Percentiles rank a stretch among this genome's conserved stretches.
These are phyloP conservation scores for Diaporthe nobilis DNA, from an alignment of 2,329 filamentous ascomycete genomes.

Conservation along the genomic window DNA sequence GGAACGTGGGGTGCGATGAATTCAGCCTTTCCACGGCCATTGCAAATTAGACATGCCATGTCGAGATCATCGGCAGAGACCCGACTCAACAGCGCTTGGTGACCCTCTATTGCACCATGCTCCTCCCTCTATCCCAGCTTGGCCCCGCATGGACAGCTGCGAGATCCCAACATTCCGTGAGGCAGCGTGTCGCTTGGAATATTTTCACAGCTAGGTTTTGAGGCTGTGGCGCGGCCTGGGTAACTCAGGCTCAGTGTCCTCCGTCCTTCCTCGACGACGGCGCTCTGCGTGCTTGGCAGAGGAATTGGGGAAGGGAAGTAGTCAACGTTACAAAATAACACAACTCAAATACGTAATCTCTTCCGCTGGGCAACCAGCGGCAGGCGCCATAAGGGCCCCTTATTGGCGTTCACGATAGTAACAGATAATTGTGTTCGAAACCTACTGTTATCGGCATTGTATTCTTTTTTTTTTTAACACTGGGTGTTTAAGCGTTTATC, in stretches of 20 bases:
- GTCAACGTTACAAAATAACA: not conserved
- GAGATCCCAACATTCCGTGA: not conserved
- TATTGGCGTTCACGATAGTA: no score
- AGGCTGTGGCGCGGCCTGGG: not conserved
- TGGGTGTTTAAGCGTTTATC: no score
- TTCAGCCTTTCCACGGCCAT: not conserved
- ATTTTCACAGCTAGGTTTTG: no score
- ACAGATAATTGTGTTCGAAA: no score
- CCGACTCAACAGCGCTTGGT: no score
- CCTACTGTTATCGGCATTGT: no score
- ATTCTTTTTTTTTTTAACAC: no score
- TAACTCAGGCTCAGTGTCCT: not conserved
- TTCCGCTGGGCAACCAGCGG: not conserved
- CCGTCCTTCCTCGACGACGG: not conserved
- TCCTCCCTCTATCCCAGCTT: not conserved
- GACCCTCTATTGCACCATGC: not conserved
- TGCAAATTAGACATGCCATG: not conserved
- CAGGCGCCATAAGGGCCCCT: not conserved
- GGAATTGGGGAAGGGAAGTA: not conserved
- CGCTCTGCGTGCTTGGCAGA: no score
- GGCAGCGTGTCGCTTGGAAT: not conserved
- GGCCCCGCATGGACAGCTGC: not conserved
- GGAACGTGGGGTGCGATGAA: not conserved
- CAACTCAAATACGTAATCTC: not conserved
- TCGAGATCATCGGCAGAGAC: conserved; percentile 2